Base-by-base conservation (phyloP, 2,329 filamentous ascomycete genomes). In the Cladophialophora bantiana region DNA sequence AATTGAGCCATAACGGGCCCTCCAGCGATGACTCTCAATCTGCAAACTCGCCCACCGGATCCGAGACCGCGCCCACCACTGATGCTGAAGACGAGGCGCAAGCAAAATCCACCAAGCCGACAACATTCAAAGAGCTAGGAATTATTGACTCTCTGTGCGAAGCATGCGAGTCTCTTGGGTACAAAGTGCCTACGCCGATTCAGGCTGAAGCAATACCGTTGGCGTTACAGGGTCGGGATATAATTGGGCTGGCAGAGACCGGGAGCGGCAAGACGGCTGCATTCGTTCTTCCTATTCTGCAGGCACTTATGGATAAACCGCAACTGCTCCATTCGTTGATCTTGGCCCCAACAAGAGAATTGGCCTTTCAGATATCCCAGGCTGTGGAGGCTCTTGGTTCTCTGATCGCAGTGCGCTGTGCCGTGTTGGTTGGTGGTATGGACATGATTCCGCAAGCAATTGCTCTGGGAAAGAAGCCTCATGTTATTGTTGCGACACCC, bases 241-340 rank as follows among this genome's bases (percentile, higher is more conserved):
- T 98, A 38, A 97, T 99, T 73, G 95, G 94, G 50, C 85, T 98
- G 59, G 95, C 95, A 36, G 94, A 99, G 80, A 99, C 95, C 0
- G 95, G 95, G 73, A 93, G 89, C 75, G 95, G 95, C 80, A 99
- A 98, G 83, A 98, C 95, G 0, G 94, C 93, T 6, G 94, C 95
- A 0, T 99, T 98, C 77, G 93, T 93, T 0, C 83, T 99, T 2
- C 95, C 95, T 0, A 96, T 99, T 45, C 85, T 99, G 2, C 94
- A 97, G 79, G 89, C 91, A 2, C 86, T 99, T 1, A 90, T 98
- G 80, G 91, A 95, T 64, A 92, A 93, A 73, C 94, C 94, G 0
- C 91, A 93, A 73, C 84, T 92, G 2, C 83, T 96, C 55, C 97
- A 95, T 75, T 91, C 90, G n/a, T 88, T 98, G 56, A 88, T 98